phyloP scores from a whole-genome alignment of 148 eudicot genomes.

The Talinum fruticosum region DNA sequence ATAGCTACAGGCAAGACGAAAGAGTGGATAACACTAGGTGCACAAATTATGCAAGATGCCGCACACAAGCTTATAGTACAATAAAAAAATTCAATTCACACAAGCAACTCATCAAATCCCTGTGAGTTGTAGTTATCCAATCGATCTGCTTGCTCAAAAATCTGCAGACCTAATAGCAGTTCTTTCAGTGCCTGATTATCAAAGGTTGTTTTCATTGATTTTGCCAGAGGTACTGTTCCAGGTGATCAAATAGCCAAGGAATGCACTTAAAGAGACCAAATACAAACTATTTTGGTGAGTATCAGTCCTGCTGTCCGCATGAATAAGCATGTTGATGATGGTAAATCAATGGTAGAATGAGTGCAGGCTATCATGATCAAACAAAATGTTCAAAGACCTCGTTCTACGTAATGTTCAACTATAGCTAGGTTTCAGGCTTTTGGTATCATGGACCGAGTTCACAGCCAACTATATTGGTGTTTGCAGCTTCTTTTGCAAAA shows the following conservation, averaged over 20 bases:
- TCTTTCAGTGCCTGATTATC: neutral
- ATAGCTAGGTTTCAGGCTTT: neutral
- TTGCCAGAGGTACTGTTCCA: neutral
- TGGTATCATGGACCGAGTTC: no score
- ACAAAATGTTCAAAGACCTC: no score
- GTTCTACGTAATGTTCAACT: no score
- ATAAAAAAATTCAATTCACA: no score
- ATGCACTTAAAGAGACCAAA: neutral
- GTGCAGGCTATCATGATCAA: no score
- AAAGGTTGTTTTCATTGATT: neutral
- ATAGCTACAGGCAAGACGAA: slow-evolving; percentile 1
- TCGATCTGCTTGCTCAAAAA: neutral
- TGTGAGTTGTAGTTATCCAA: neutral
- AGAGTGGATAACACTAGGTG: neutral
- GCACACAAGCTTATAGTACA: neutral
- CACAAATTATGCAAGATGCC: neutral
- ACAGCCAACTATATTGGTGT: no score
- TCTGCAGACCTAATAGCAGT: neutral
- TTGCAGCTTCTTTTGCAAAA: no score
- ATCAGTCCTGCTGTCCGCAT: neutral
- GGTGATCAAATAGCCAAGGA: neutral
- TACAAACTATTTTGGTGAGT: neutral
- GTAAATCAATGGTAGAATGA: no score
- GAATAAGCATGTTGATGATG: no score
- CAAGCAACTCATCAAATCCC: no score